A percentile compares a stretch with the other conserved stretches of the same genome.
These are phyloP conservation scores for Kazachstania kunashirensis DNA, from an alignment of 805 yeast species.

Conservation along the genomic window DNA sequence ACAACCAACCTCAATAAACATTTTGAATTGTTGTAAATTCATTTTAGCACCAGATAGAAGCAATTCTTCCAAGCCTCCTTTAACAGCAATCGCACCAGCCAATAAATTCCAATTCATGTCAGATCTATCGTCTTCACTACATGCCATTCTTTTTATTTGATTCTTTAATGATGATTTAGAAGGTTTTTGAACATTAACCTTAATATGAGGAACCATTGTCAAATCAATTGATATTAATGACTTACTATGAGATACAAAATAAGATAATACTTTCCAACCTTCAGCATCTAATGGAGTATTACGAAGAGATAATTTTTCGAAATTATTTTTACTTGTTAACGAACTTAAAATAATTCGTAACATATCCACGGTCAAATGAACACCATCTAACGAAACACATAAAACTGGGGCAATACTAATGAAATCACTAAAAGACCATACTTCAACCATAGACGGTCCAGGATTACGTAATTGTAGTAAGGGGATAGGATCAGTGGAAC, in stretches of 20 bases:
- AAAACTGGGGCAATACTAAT: slow-evolving; percentile 74
- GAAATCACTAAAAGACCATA: slow-evolving; percentile 80
- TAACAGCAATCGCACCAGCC: slow-evolving; percentile 60
- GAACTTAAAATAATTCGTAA: slow-evolving; percentile 58
- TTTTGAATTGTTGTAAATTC: slow-evolving; percentile 41
- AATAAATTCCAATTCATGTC: slow-evolving; percentile 79
- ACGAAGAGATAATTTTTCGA: slow-evolving; percentile 66
- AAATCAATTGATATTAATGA: slow-evolving; percentile 52
- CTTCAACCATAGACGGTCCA: slow-evolving; percentile 78
- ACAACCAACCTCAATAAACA: slow-evolving; percentile 54
- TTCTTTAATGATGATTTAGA: slow-evolving; percentile 26
- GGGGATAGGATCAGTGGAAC: slow-evolving; percentile 76
- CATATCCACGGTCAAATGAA: slow-evolving; percentile 64
- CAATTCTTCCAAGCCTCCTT: slow-evolving; percentile 75
- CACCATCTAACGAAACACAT: slow-evolving; percentile 74
- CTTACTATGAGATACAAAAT: slow-evolving; percentile 59
- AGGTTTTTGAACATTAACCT: slow-evolving; percentile 32
- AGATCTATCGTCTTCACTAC: slow-evolving; percentile 38
- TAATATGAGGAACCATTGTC: slow-evolving; percentile 37
- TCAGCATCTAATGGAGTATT: slow-evolving; percentile 65
- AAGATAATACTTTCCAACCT: slow-evolving; percentile 78
- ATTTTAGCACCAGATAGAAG: slow-evolving; percentile 75
- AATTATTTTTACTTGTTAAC: slow-evolving; percentile 48
- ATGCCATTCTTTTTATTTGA: slow-evolving; percentile 31
- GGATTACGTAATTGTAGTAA: slow-evolving; percentile 72